Percentiles rank a stretch among this genome's conserved stretches.
These are phyloP conservation scores for Seiridium unicorne DNA, from an alignment of 2,329 filamentous ascomycete species.

Conservation along the genomic window DNA sequence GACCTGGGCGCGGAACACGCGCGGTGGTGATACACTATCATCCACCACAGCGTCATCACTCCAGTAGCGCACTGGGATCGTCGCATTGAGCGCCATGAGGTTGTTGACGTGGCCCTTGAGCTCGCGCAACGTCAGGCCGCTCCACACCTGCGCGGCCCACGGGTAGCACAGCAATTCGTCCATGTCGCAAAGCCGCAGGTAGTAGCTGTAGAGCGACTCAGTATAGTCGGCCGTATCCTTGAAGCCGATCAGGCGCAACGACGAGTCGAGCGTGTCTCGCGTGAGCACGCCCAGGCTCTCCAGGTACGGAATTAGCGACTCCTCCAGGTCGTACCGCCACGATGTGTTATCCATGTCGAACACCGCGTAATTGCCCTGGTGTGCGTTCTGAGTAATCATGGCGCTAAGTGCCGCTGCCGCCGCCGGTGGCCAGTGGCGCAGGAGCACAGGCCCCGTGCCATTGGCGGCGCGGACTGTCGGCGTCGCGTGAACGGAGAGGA, in stretches of 20 bases:
- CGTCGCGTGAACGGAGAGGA: background rate
- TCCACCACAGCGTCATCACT: conserved; percentile 28
- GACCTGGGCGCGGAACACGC: conserved; percentile 36
- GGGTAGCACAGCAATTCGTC: conserved; percentile 41
- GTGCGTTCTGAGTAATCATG: conserved; percentile 37
- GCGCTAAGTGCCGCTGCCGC: conserved; percentile 32
- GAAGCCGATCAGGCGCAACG: conserved; percentile 40
- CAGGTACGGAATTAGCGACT: conserved; percentile 41
- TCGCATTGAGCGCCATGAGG: conserved; percentile 39
- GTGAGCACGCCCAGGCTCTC: conserved; percentile 39
- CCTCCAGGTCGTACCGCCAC: conserved; percentile 40
- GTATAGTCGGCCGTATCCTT: conserved; percentile 34
- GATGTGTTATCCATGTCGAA: conserved; percentile 47
- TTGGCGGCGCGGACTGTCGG: background rate
- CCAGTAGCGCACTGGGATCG: conserved; percentile 34
- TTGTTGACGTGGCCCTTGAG: conserved; percentile 46
- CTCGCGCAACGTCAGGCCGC: conserved; percentile 40
- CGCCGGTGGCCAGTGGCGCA: conserved; percentile 32
- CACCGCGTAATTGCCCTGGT: conserved; percentile 35
- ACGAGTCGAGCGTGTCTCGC: conserved; percentile 37
- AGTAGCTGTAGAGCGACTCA: conserved; percentile 44
- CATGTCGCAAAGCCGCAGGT: conserved; percentile 39
- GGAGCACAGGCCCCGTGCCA: background rate
- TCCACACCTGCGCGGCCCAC: conserved; percentile 39
- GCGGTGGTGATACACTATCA: conserved; percentile 30